Evolutionary conservation across 1,139 yeast genomes (phyloP), one percentile per base, ranked within the genome.

Genomic region (Candida sanyaensis): DNA sequence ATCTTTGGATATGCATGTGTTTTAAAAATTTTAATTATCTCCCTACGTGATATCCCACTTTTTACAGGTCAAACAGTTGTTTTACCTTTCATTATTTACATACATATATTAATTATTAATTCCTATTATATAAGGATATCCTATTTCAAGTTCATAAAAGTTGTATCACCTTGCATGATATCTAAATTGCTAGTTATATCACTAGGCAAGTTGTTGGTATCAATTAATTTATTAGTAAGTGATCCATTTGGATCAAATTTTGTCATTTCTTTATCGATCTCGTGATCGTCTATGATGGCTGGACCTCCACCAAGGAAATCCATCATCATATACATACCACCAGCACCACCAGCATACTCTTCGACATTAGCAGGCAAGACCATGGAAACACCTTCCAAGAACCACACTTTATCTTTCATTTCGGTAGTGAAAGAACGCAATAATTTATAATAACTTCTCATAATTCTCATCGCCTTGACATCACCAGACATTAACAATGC

Each of bases 321-420:
- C 66, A 87, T 72, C 95, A 87, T 87, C 93, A 87, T 87, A 61
- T 86, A 90, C 90, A 86, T 86, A 52, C 93, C 93, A 44, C 95
- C 93, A 45, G 81, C 81, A 4, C 93, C 93, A 10, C 93, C 93
- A 12, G 88, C 83, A 60, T 87, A 87, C 57, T 86, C 89, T 54
- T 87, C 95, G 21, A 87, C 95, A 63, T 87, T 91, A 12, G 81
- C 91, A 0, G 95, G 95, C 45, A 92, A 74, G 0, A 90, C 96
- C 51, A 84, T 84, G 5, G 95, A 81, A 2, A 92, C 96, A 2
- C 97, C 97, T 65, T 91, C 96, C 54, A 92, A 74, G 58, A 92
- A 92, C 98, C 98, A 92, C 12, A 91, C 96, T 57, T 82, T 81
- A 58, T 90, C 95, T 62, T 87, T 88, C 86, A 88, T 86, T 59